Base-by-base conservation (phyloP, 2,329 filamentous ascomycete genomes). In the Fusarium odoratissimum region DNA sequence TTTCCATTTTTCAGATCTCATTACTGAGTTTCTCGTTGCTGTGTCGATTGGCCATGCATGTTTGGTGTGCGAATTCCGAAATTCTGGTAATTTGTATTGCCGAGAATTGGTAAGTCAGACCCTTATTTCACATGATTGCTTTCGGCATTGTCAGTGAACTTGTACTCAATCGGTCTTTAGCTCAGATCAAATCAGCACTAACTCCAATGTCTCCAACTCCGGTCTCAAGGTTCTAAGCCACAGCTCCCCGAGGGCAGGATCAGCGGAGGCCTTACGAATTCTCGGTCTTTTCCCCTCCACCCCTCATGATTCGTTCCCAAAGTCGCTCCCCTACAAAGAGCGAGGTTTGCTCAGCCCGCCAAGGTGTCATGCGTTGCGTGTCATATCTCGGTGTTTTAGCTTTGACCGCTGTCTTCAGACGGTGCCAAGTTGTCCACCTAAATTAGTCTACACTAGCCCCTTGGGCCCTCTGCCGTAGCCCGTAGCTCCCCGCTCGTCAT, bases 1-100 rank as follows among this genome's bases (percentile, higher is more conserved):
- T 5, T 23, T 14, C n/a, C 3, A 30, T 7, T 19, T 5, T 1
- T 12, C 23, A 28, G 13, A 12, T 12, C 33, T 28, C 0, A 1
- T 25, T 3, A 16, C 23, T 16, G 17, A 37, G 13, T 28, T 25
- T 25, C 5, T 25, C 23, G 23, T 25, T 25, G 23, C 23, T 25
- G 4, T 5, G 23, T 25, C 23, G 5, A 25, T 25, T 25, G 23
- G 23, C 23, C 23, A 25, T 25, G 23, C 5, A 25, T 25, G 23
- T 25, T 25, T 25, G 23, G 23, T 25, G 5, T 25, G 23, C 23
- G 23, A 25, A 5, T 25, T 25, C 23, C 23, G 23, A 25, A 25
- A 25, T 25, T 25, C 4, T 25, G 23, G 4, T 25, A 5, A 25
- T 25, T 25, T 25, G 23, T 25, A 25, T 25, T 25, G 23, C 5